These are phyloP conservation scores for Cryptosporidium meleagridis DNA, from an alignment of 169 alveolate genomes.

Conservation along the genomic window DNA sequence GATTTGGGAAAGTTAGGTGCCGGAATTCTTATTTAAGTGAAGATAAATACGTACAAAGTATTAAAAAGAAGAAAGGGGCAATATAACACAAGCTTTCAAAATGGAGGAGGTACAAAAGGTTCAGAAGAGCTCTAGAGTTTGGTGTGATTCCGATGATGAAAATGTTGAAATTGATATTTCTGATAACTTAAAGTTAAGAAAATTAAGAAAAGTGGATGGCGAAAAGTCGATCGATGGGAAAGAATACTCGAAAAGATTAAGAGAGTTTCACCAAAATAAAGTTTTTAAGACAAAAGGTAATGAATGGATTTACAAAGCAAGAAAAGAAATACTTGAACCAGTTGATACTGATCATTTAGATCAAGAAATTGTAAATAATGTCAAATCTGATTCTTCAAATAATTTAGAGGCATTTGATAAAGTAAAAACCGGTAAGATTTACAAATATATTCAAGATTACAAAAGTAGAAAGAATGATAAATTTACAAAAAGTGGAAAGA, in stretches of 20 bases:
- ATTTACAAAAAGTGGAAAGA: not conserved
- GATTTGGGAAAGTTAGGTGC: no score
- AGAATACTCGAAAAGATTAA: conserved; percentile 28
- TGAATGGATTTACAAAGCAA: conserved; percentile 59
- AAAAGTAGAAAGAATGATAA: not conserved
- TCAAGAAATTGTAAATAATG: not conserved
- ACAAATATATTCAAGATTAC: conserved; percentile 14
- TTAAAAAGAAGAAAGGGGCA: not conserved
- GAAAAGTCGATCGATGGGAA: conserved; percentile 32
- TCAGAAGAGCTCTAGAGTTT: not conserved
- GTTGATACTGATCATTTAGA: not conserved
- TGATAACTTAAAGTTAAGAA: conserved; percentile 14
- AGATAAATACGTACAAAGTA: not conserved
- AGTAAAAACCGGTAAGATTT: conserved; percentile 18
- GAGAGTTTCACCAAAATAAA: conserved; percentile 39
- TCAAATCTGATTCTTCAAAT: not conserved
- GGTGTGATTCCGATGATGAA: conserved; percentile 73
- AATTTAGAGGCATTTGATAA: not conserved
- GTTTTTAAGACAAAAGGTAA: conserved; percentile 29
- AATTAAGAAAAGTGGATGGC: conserved; percentile 27
- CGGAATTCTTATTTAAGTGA: not conserved
- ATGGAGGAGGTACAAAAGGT: not conserved
- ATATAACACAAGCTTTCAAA: not conserved
- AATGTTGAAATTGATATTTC: conserved; percentile 31
- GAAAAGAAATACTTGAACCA: not conserved